Base-by-base conservation (phyloP, 805 yeast species). In the Saccharomycopsis babjevae region DNA sequence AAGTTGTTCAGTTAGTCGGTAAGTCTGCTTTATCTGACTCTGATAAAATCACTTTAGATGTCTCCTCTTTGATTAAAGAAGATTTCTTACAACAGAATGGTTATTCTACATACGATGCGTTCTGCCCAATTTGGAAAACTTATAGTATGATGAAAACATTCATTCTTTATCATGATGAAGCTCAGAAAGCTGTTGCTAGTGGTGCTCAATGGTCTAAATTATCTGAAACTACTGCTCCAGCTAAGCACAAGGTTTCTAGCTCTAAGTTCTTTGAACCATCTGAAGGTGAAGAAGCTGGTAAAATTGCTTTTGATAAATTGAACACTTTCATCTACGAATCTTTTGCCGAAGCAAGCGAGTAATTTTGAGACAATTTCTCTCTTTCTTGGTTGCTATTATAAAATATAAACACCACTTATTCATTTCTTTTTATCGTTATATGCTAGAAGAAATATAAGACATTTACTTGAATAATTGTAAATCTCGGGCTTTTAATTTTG, bases 101-200 rank as follows among this genome's bases (percentile, higher is more conserved):
- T 78, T 94, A 94, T 79, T 94, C 99, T 56, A 79, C 96, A 54
- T 94, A 94, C 73, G 99, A 94, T 76, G 97, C 96, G 43, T 94
- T 91, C 88, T 94, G 99, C 78, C 99, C 99, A 67, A 89, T 94
- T 71, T 94, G 99, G 99, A 94, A 94, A 81, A 94, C 99, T 56
- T 87, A 83, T 68, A 94, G 89, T 73, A 94, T 94, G 99, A 92
- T 94, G 98, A 91, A 88, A 75, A 86, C 92, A 11, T 94, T 94
- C 70, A 84, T 92, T 62, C 76, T 91, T 40, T 94, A 94, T 76
- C 84, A 89, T 71, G 97, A 93, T 68, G 98, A 94, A 79, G 97
- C 99, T 38, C 98, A 93, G 78, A 92, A 91, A 78, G 96, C 98
- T 16, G 88, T 93, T 64, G 81, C 97, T 46, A 84, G 87, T 68